Evolutionary conservation across 331 rosid genomes (phyloP), one percentile per base, ranked within the genome.

Genomic region (Erythrophleum ivorense): DNA sequence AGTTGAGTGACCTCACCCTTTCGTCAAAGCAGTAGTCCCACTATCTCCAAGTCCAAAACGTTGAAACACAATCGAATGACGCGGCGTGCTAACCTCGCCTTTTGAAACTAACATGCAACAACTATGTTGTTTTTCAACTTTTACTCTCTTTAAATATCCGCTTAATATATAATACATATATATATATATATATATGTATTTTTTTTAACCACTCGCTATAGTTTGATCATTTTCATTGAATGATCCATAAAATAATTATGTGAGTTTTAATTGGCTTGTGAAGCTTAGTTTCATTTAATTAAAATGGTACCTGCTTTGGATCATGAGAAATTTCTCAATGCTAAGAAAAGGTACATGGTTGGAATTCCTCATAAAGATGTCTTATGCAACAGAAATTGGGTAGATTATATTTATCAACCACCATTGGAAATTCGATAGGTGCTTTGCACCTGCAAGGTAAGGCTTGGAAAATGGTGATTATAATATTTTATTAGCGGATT

Each of bases 1-100:
- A 73, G 78, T 54, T 73, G 75, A 71, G 59, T 46, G 24, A 55
- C 48, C 57, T 57, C 69, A 75, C 41, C 69, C 43, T 75, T 45
- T 59, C 46, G 57, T 75, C 79, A 24, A 43, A 59, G 58, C 70
- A 75, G 70, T 75, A 59, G 57, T 40, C 54, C 67, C 67, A 38
- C 78, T 19, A n/a, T 13, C 53, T 38, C 78, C 66, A 38, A 18
- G 9, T 9, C 73, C 33, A 24, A 57, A 9, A 29, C 8, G 58
- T 53, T 15, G 19, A 53, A 13, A 53, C 8, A 15, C 1, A 53
- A 13, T 50, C 48, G 18, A 12, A 12, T 50, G 40, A 36, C 40
- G 40, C 40, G 40, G 55, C 48, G 7, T 43, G 9, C 48, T 9
- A 43, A 43, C 48, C 48, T 43, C 48, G 9, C 0, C 54, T 49